Percentiles rank a stretch among this genome's conserved stretches.
Evolutionary conservation across 2,329 filamentous ascomycete genomes (phyloP).

Genomic region (Diaporthe longicolla): DNA sequence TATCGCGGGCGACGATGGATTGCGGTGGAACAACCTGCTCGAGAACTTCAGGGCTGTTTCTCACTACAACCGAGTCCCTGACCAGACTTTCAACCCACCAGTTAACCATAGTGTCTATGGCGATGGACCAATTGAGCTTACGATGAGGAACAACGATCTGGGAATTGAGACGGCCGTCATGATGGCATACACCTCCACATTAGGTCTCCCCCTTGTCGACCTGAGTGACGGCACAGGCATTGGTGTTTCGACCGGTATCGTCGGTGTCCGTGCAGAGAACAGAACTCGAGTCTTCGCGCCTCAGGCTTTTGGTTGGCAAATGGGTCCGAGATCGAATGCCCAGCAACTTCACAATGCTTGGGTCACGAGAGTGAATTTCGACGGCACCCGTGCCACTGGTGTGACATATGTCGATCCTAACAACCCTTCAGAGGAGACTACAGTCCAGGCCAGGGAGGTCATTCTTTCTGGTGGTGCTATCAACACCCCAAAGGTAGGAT

Average conservation of each 20-base stretch:
- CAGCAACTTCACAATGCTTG: conserved; percentile 18
- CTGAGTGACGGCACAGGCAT: neutral
- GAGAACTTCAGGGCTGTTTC: conserved; percentile 7
- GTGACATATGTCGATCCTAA: neutral
- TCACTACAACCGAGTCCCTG: neutral
- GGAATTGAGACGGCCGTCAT: conserved; percentile 3
- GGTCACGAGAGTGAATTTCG: neutral
- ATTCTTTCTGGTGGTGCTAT: conserved; percentile 13
- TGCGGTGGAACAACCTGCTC: neutral
- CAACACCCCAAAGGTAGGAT: neutral
- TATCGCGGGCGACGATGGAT: neutral
- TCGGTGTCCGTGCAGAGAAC: neutral
- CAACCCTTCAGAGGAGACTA: neutral
- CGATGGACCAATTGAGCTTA: neutral
- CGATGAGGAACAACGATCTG: conserved; percentile 6
- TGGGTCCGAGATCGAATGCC: neutral
- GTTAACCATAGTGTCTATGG: conserved; percentile 2
- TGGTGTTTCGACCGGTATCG: neutral
- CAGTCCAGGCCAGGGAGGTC: neutral
- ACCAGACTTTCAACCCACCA: conserved; percentile 7
- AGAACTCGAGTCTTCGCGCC: neutral
- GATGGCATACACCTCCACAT: neutral
- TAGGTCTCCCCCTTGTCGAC: neutral
- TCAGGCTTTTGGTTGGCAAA: conserved; percentile 19
- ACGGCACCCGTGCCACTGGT: neutral